Evolutionary conservation across 805 yeast species (phyloP), one percentile per base, ranked within the genome.

Genomic region (Barnettozyma wickerhamii): DNA sequence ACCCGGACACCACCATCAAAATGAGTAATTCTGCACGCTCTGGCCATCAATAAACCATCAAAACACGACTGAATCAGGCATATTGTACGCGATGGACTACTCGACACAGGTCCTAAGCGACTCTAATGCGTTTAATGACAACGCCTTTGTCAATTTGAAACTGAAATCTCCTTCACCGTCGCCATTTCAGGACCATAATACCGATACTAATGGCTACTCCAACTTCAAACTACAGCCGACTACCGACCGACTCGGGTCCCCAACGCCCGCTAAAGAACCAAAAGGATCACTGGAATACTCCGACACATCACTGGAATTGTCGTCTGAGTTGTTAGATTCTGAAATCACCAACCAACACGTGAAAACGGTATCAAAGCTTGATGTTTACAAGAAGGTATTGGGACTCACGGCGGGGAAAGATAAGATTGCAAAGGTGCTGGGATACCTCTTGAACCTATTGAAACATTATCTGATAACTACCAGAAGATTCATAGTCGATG

Each of bases 341-440:
- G 24, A 30, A 10, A 9, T 33, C 6, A 10, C 26, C 12, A 18
- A 24, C n/a, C 20, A 29, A 18, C 33, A 41, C 37, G 26, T 19
- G 9, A 15, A 30, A 12, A 17, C 38, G 9, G 14, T 42, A n/a
- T 28, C 46, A 14, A 50, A 42, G 24, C 41, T 53, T 28, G 79
- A 74, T 35, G 64, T 81, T 6, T 62, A 79, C 38, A 70, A 79
- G 61, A 65, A 68, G 26, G 60, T 81, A 56, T 56, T 81, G 38
- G 74, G 74, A 38, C 71, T 72, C 35, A 56, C 83, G 20, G 71
- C 76, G 2, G 91, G 91, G 37, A 84, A 83, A 56, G 93, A 84
- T 53, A 81, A 81, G 53, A 44, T 81, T 46, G 84, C 85, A 19
- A 84, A 84, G 49, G 65, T 79, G 9, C 64, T 77, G 19, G 82